These are phyloP conservation scores for Haplosporangium sp. DNA, from an alignment of 371 early-diverging fungal species.

Conservation along the genomic window DNA sequence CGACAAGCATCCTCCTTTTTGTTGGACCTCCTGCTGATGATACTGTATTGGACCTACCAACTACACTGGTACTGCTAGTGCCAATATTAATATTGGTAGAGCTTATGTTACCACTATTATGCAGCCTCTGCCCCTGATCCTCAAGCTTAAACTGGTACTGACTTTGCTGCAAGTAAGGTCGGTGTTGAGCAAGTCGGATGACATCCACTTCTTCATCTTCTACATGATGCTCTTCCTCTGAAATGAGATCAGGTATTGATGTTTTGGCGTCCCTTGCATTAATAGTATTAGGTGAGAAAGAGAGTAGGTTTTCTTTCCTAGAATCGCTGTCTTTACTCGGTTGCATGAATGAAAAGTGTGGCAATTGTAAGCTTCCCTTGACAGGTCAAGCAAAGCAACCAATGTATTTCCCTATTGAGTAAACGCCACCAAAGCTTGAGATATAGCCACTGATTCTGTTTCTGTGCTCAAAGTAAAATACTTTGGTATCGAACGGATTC, in stretches of 20 bases:
- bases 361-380: neutral
- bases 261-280: neutral
- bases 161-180: constrained; percentile 5
- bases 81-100: neutral
- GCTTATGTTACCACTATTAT: neutral
- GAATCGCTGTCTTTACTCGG: neutral
- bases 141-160: neutral
- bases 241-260: constrained; percentile 18
- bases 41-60: neutral
- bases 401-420: neutral
- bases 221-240: constrained; percentile 8
- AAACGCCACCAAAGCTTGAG: neutral
- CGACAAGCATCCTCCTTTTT: constrained; percentile 5
- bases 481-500: no score
- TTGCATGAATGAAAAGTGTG: constrained; percentile 3
- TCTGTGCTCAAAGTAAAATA: no score
- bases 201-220: constrained; percentile 13
- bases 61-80: neutral
- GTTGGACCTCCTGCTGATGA: neutral
- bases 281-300: neutral
- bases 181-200: constrained; percentile 14
- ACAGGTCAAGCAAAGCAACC: no score
- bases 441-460: neutral
- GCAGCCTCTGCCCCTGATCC: neutral
- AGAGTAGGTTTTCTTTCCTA: neutral